These are phyloP conservation scores for Penicillium sp. DNA, from an alignment of 2,329 filamentous ascomycete species.

Conservation along the genomic window DNA sequence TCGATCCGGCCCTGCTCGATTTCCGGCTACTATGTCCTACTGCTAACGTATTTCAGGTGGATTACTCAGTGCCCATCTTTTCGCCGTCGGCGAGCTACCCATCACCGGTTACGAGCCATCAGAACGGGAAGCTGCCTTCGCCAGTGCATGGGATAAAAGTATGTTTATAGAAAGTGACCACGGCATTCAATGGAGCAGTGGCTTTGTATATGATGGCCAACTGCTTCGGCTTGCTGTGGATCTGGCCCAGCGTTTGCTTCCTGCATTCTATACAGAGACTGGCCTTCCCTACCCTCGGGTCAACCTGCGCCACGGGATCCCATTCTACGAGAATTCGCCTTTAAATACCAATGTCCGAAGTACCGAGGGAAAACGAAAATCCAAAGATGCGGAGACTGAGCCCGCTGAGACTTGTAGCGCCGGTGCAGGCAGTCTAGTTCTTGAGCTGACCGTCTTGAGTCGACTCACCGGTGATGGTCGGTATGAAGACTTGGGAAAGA, in stretches of 20 bases:
- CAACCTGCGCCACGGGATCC: slow-evolving; percentile 84
- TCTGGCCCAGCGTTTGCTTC: slow-evolving; percentile 76
- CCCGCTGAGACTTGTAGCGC: slow-evolving; percentile 96
- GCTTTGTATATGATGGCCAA: slow-evolving; percentile 83
- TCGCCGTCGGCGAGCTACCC: slow-evolving; percentile 85
- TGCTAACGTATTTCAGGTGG: slow-evolving; percentile 55
- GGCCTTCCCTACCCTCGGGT: slow-evolving; percentile 93
- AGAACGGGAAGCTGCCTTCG: slow-evolving; percentile 36
- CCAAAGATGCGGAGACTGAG: slow-evolving; percentile 49
- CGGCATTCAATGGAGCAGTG: slow-evolving; percentile 68
- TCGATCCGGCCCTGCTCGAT: background rate
- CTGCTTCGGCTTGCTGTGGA: slow-evolving; percentile 85
- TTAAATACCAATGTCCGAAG: slow-evolving; percentile 55
- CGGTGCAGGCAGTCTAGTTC: slow-evolving; percentile 88
- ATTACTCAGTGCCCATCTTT: slow-evolving; percentile 86
- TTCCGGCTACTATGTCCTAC: background rate
- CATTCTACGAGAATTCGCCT: slow-evolving; percentile 86
- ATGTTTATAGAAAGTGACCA: slow-evolving; percentile 18
- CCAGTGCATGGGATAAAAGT: slow-evolving; percentile 42
- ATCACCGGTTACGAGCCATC: slow-evolving; percentile 71
- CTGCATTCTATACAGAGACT: slow-evolving; percentile 86
- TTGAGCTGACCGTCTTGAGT: slow-evolving; percentile 90
- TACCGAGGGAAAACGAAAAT: slow-evolving; percentile 12
- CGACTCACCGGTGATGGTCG: slow-evolving; percentile 78
- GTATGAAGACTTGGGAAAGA: slow-evolving; percentile 87